Percentiles rank a stretch among this genome's conserved stretches.
These are phyloP conservation scores for Paraglomus brasilianum DNA, from an alignment of 192 early-diverging fungal species.

Conservation along the genomic window DNA sequence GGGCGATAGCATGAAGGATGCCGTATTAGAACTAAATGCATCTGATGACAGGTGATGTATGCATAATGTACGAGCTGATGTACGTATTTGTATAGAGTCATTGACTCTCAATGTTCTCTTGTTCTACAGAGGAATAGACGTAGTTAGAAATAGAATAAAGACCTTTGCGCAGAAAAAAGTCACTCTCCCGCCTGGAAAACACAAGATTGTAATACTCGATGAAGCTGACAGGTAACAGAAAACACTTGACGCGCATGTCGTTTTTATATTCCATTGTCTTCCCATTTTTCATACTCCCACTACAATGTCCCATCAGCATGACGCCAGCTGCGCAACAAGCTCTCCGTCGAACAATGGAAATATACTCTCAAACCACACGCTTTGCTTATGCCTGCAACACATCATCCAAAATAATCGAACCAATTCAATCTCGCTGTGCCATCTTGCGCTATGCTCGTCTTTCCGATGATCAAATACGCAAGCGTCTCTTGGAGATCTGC, in stretches of 20 bases:
- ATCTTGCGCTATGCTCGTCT: slow-evolving; percentile 85
- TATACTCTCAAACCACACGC: slow-evolving; percentile 92
- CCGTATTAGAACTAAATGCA: slow-evolving; percentile 96
- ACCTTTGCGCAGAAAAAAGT: slow-evolving; percentile 99
- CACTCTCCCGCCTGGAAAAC: slow-evolving; percentile 81
- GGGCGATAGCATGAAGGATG: slow-evolving; percentile 83
- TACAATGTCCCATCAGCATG: slow-evolving; percentile 68
- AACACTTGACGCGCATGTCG: background rate
- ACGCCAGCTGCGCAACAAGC: slow-evolving; percentile 96
- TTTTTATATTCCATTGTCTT: no score
- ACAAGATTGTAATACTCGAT: slow-evolving; percentile 93
- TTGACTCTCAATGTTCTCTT: background rate
- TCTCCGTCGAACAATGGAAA: slow-evolving; percentile 96
- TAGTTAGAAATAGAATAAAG: slow-evolving; percentile 95
- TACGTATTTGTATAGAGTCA: background rate
- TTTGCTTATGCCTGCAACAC: slow-evolving; percentile 97
- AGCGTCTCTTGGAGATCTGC: slow-evolving; percentile 83
- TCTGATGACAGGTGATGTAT: slow-evolving; percentile 84
- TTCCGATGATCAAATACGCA: slow-evolving; percentile 74
- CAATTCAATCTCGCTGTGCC: slow-evolving; percentile 94
- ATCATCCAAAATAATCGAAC: slow-evolving; percentile 96
- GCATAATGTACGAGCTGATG: background rate
- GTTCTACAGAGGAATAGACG: slow-evolving; percentile 82
- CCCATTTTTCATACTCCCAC: no score
- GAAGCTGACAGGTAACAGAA: slow-evolving; percentile 81